These are phyloP conservation scores for Omphalotus guepiniiformis DNA, from an alignment of 768 basidiomycete species.

Conservation along the genomic window DNA sequence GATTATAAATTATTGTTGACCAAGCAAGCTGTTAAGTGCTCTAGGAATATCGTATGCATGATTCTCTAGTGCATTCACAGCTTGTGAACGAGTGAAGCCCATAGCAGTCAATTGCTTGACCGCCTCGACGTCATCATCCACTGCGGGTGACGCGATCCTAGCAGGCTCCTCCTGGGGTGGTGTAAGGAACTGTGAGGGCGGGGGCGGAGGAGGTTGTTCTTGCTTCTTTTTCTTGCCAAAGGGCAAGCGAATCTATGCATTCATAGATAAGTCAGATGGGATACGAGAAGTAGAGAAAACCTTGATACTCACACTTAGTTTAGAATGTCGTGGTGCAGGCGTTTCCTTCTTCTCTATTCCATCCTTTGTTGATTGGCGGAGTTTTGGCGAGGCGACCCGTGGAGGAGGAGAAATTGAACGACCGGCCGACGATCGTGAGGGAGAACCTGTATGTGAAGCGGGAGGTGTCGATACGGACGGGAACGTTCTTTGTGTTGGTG, in stretches of 20 bases:
- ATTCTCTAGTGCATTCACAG: constrained; percentile 79
- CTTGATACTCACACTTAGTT: constrained; percentile 64
- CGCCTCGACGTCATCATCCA: constrained; percentile 68
- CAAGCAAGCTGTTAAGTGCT: constrained; percentile 73
- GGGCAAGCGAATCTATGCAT: constrained; percentile 64
- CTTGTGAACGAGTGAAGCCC: constrained; percentile 86
- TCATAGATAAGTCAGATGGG: constrained; percentile 6
- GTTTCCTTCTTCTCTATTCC: constrained; percentile 56
- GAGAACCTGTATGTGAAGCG: constrained; percentile 32
- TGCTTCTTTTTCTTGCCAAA: constrained; percentile 76
- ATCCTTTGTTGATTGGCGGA: constrained; percentile 56
- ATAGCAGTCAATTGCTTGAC: constrained; percentile 81
- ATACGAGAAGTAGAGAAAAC: constrained; percentile 5
- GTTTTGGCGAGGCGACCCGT: constrained; percentile 36
- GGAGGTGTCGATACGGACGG: constrained; percentile 32
- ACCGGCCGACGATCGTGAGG: constrained; percentile 26
- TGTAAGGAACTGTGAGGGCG: constrained; percentile 33
- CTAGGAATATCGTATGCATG: constrained; percentile 78
- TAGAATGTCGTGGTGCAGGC: constrained; percentile 57
- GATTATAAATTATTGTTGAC: constrained; percentile 14
- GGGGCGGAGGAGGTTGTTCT: constrained; percentile 38
- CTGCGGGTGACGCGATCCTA: constrained; percentile 43
- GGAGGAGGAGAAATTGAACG: constrained; percentile 39
- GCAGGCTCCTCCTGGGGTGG: constrained; percentile 43
- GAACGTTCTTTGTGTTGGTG: constrained; percentile 25